phyloP scores from a whole-genome alignment of 805 yeast genomes.

The Sugiyamaella marilandica region DNA sequence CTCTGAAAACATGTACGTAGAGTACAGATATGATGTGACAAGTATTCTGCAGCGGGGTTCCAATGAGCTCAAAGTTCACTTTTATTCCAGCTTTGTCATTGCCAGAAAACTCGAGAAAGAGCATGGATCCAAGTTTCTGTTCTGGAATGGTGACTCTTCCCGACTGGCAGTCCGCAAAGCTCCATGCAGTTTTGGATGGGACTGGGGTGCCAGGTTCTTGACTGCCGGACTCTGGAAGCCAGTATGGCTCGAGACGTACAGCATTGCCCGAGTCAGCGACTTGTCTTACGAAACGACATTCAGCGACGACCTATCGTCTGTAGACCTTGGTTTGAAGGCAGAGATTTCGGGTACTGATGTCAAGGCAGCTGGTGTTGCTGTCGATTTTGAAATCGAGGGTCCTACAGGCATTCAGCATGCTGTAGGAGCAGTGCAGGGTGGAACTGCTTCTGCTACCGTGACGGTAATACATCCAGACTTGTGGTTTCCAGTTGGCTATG shows the following conservation, averaged over 20 bases:
- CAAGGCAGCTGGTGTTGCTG: background rate
- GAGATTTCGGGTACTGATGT: background rate
- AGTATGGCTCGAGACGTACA: conserved; percentile 29
- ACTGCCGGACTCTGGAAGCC: conserved; percentile 45
- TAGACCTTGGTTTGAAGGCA: conserved; percentile 2
- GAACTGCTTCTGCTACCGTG: background rate
- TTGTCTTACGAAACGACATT: conserved; percentile 19
- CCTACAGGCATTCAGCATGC: background rate
- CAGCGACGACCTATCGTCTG: conserved; percentile 6
- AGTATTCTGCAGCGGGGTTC: conserved; percentile 4
- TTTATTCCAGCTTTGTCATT: conserved; percentile 11
- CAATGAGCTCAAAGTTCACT: conserved; percentile 13
- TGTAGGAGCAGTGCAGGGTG: background rate
- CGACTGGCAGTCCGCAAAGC: conserved; percentile 46
- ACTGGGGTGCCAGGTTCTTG: conserved; percentile 47
- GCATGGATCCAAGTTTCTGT: conserved; percentile 12
- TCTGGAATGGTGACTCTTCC: conserved; percentile 41
- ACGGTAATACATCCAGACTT: conserved; percentile 29
- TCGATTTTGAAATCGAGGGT: background rate
- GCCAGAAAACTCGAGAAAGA: conserved; percentile 10
- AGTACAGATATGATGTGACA: conserved; percentile 31
- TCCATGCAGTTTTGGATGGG: conserved; percentile 55
- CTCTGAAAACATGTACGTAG: conserved; percentile 42
- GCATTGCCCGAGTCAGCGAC: conserved; percentile 20
- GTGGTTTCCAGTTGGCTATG: conserved; percentile 42